Evolutionary conservation across 2,329 filamentous ascomycete species (phyloP).

Genomic region (Alternaria sp.): DNA sequence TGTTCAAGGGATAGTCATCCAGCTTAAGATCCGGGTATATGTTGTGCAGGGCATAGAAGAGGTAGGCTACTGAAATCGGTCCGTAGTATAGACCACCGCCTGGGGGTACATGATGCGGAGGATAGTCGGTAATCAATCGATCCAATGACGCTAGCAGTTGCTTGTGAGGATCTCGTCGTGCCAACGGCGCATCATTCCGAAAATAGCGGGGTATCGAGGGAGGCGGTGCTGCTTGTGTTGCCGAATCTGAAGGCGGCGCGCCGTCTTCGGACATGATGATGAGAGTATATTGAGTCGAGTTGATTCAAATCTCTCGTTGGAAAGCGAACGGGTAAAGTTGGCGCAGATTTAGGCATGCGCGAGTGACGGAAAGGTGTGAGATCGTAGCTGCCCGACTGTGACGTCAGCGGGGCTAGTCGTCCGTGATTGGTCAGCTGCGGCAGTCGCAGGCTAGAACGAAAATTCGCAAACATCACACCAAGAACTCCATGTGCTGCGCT

Average conservation of each 20-base stretch:
- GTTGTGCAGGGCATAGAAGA: conserved; percentile 58
- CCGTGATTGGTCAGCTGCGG: neutral
- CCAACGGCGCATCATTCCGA: conserved; percentile 47
- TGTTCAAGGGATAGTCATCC: conserved; percentile 54
- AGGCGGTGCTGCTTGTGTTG: conserved; percentile 25
- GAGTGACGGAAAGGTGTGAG: conserved; percentile 7
- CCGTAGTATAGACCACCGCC: conserved; percentile 59
- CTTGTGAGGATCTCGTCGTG: conserved; percentile 54
- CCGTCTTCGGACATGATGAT: conserved; percentile 38
- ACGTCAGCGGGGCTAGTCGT: conserved; percentile 22
- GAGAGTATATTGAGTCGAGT: neutral
- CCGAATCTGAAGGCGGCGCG: conserved; percentile 15
- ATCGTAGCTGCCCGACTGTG: conserved; percentile 14
- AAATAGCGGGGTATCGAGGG: conserved; percentile 50
- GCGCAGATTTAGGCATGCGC: conserved; percentile 4
- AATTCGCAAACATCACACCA: neutral
- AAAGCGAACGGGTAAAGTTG: conserved; percentile 2
- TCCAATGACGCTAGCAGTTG: conserved; percentile 58
- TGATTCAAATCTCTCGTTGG: neutral
- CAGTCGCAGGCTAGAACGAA: neutral
- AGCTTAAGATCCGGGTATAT: conserved; percentile 56
- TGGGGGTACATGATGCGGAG: conserved; percentile 54
- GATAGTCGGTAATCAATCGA: conserved; percentile 56
- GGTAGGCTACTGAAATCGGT: conserved; percentile 57
- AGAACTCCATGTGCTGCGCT: neutral